Evolutionary conservation across 192 early-diverging fungal genomes (phyloP).

Genomic region (Backusella morwellensis): DNA sequence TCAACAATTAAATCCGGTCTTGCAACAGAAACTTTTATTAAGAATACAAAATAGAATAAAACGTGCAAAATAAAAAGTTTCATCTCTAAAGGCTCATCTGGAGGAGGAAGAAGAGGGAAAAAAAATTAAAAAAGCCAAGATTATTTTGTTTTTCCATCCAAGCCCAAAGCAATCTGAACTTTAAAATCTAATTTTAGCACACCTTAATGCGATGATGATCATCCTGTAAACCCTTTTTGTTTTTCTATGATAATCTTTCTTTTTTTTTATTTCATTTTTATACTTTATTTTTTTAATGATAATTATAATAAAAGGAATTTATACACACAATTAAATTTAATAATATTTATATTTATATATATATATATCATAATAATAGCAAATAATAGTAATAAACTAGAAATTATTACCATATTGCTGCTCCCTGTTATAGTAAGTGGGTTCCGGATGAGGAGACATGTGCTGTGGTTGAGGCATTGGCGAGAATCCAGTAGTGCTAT

Average conservation of each 20-base stretch:
- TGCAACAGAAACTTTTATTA: neutral
- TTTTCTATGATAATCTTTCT: neutral
- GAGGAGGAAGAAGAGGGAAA: neutral
- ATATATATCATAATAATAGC: neutral
- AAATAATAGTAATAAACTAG: neutral
- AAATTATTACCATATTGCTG: neutral
- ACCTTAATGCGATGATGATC: neutral
- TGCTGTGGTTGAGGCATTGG: constrained; percentile 18
- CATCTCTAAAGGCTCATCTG: constrained; percentile 1
- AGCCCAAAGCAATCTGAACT: neutral
- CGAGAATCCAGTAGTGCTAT: neutral
- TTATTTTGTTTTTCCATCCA: neutral
- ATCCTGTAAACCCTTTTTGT: neutral
- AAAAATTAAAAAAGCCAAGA: neutral
- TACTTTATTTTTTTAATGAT: neutral
- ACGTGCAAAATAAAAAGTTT: neutral
- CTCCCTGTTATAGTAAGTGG: constrained; percentile 1
- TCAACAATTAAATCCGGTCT: neutral
- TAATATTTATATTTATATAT: neutral
- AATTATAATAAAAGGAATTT: neutral
- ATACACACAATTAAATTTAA: neutral
- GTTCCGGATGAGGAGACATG: constrained; percentile 34
- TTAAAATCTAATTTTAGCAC: neutral
- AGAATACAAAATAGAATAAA: neutral
- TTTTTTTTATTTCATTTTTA: neutral